phyloP scores from a whole-genome alignment of 345 rosid species.

The Isatis tinctoria region DNA sequence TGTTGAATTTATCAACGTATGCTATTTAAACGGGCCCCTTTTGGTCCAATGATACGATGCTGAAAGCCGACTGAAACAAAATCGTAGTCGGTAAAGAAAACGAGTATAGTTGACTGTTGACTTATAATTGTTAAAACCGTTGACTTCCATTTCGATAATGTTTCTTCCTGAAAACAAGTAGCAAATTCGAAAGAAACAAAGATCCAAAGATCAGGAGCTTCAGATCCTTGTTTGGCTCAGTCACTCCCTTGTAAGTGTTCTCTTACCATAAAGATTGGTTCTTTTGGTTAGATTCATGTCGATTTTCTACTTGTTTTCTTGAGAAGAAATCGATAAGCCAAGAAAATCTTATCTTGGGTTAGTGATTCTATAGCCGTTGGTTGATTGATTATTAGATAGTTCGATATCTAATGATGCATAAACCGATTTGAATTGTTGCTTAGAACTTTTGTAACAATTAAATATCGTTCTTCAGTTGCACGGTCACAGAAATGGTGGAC shows the following conservation, averaged over 20 bases:
- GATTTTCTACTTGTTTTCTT: background rate
- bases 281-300: background rate
- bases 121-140: background rate
- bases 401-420: background rate
- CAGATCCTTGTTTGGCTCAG: background rate
- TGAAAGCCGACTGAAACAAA: background rate
- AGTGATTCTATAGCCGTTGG: background rate
- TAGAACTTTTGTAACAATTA: background rate
- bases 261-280: background rate
- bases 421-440: background rate
- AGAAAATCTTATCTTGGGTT: constrained; percentile 7
- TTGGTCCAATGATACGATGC: background rate
- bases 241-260: constrained; percentile 19
- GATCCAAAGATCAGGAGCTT: constrained; percentile 4
- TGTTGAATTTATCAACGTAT: background rate
- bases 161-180: constrained; percentile 1
- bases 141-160: constrained; percentile 4
- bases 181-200: background rate
- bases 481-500: constrained; percentile 27
- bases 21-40: background rate
- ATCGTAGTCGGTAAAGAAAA: constrained; percentile 16
- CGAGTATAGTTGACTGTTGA: constrained; percentile 26
- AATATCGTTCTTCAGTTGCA: background rate
- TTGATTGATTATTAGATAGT: background rate
- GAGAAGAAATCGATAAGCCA: background rate